Evolutionary conservation across 1,139 yeast genomes (phyloP).

Genomic region (Suhomyces kunorum): DNA sequence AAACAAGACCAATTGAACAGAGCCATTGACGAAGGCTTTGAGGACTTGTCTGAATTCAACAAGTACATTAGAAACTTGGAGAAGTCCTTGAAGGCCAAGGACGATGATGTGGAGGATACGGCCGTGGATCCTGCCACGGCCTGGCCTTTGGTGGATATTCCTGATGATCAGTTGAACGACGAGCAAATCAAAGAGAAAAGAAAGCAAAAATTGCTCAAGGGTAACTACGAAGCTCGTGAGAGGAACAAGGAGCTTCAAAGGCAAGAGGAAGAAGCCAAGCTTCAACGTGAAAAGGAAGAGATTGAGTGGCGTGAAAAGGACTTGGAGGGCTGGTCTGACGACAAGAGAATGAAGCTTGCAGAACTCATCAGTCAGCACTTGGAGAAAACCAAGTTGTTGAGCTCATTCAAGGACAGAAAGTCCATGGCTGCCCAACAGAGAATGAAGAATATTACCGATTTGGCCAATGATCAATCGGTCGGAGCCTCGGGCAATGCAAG

Average conservation of each 20-base stretch:
- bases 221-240: conserved; percentile 85
- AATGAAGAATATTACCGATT: conserved; percentile 86
- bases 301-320: conserved; percentile 76
- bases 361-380: conserved; percentile 57
- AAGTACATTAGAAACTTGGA: conserved; percentile 70
- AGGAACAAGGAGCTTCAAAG: conserved; percentile 77
- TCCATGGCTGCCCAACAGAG: conserved; percentile 90
- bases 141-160: conserved; percentile 79
- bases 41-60: conserved; percentile 67
- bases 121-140: conserved; percentile 51
- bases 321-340: conserved; percentile 75
- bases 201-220: conserved; percentile 77
- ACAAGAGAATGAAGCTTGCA: conserved; percentile 64
- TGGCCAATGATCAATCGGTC: conserved; percentile 63
- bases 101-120: conserved; percentile 43
- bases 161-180: conserved; percentile 78
- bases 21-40: conserved; percentile 75
- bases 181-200: conserved; percentile 87
- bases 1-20: conserved; percentile 48
- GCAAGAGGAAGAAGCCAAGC: conserved; percentile 54
- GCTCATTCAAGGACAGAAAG: conserved; percentile 83
- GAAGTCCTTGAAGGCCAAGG: conserved; percentile 58
- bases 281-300: conserved; percentile 60
- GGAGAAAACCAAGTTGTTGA: conserved; percentile 69
- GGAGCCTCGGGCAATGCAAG: conserved; percentile 22